These are phyloP conservation scores for Solanum virginianum DNA, from an alignment of 257 asterid genomes.

Conservation along the genomic window DNA sequence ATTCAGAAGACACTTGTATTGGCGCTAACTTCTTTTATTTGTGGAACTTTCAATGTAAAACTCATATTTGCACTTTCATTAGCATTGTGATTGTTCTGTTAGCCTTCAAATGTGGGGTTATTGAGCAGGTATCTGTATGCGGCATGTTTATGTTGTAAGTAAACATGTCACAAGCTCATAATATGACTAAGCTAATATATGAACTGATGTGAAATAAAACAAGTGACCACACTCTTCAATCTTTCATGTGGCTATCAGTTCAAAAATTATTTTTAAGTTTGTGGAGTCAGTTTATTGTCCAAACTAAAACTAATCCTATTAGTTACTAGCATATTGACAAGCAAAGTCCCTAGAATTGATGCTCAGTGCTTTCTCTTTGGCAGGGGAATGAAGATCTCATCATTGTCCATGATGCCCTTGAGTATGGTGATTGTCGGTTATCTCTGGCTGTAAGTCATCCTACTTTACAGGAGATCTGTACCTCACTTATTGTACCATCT, in stretches of 20 bases:
- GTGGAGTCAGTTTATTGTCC: not conserved
- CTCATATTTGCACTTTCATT: not conserved
- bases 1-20: not conserved
- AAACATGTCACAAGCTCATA: not conserved
- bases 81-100: not conserved
- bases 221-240: not conserved
- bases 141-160: not conserved
- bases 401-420: slow-evolving; percentile 80
- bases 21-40: not conserved
- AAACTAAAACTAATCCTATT: not conserved
- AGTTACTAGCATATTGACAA: not conserved
- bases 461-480: not conserved
- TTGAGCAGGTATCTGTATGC: not conserved
- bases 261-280: not conserved
- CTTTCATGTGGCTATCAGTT: not conserved
- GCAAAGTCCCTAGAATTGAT: not conserved
- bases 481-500: not conserved
- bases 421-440: slow-evolving; percentile 87
- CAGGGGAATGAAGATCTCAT: slow-evolving; percentile 91
- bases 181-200: not conserved
- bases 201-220: not conserved
- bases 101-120: not conserved
- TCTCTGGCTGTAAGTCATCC: slow-evolving; percentile 70
- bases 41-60: not conserved
- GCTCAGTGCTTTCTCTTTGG: slow-evolving; percentile 8